Evolutionary conservation across 108 stramenopile genomes (phyloP).

Genomic region (Skeletonema grethae): DNA sequence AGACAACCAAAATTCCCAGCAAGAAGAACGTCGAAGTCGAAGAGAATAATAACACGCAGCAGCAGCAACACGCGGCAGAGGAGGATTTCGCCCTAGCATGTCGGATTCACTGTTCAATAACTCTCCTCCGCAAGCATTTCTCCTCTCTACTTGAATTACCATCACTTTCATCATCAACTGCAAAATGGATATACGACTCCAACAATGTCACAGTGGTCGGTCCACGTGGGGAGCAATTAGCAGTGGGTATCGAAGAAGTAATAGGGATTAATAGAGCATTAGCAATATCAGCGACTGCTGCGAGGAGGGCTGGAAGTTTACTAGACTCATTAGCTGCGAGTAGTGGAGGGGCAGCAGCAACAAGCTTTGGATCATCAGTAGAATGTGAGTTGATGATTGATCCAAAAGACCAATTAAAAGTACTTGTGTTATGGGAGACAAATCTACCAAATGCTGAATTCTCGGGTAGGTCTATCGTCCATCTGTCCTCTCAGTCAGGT

Average conservation of each 20-base stretch:
- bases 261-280: constrained; percentile 34
- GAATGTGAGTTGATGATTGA: constrained; percentile 43
- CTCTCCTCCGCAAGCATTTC: constrained; percentile 32
- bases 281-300: constrained; percentile 25
- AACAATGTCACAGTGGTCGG: constrained; percentile 35
- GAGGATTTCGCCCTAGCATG: constrained; percentile 12
- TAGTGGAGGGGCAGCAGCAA: background rate
- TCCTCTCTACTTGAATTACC: constrained; percentile 28
- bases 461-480: constrained; percentile 20
- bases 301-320: constrained; percentile 34
- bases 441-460: constrained; percentile 38
- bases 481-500: constrained; percentile 21
- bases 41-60: background rate
- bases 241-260: constrained; percentile 44
- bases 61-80: background rate
- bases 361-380: constrained; percentile 12
- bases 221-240: constrained; percentile 27
- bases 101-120: constrained; percentile 35
- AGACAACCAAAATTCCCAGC: background rate
- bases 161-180: background rate
- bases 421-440: constrained; percentile 37
- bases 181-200: constrained; percentile 27
- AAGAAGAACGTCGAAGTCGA: background rate
- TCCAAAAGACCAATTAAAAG: constrained; percentile 29
- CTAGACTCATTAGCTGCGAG: constrained; percentile 31